phyloP scores from a whole-genome alignment of 257 asterid species.

The Solanum arcanum region DNA sequence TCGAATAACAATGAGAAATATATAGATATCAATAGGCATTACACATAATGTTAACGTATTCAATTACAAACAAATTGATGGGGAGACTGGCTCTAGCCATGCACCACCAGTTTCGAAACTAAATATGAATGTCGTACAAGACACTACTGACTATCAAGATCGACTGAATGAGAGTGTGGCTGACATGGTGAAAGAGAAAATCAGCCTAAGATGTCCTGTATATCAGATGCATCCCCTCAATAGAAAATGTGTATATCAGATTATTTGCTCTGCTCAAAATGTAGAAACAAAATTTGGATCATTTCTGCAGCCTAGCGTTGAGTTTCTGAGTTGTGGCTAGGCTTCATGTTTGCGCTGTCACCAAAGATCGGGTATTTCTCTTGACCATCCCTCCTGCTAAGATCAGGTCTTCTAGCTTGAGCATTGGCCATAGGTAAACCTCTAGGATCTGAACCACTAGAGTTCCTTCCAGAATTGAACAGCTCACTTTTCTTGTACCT shows the following conservation, averaged over 20 bases:
- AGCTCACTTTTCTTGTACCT: constrained; percentile 42
- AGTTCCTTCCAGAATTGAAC: constrained; percentile 18
- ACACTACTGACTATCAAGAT: not conserved
- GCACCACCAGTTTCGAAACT: not conserved
- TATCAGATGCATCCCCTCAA: not conserved
- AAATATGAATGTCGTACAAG: not conserved
- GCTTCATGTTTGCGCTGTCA: constrained; percentile 2
- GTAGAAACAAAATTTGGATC: constrained; percentile 1
- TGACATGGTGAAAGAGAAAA: not conserved
- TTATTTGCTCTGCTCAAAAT: not conserved
- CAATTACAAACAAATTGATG: not conserved
- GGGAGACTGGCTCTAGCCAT: not conserved
- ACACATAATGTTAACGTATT: not conserved
- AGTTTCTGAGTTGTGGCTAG: constrained; percentile 13
- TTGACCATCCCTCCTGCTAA: constrained; percentile 8
- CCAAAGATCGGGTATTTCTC: constrained; percentile 22
- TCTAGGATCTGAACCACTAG: not conserved
- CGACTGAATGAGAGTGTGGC: not conserved
- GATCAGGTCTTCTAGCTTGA: constrained; percentile 19
- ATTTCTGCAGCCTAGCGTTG: constrained; percentile 17
- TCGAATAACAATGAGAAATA: not conserved
- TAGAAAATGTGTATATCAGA: constrained; percentile 5
- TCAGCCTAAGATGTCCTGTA: not conserved
- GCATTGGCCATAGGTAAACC: constrained; percentile 12
- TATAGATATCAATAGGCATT: not conserved